Evolutionary conservation across 2,329 filamentous ascomycete genomes (phyloP).

Genomic region (Graphilbum fragrans): DNA sequence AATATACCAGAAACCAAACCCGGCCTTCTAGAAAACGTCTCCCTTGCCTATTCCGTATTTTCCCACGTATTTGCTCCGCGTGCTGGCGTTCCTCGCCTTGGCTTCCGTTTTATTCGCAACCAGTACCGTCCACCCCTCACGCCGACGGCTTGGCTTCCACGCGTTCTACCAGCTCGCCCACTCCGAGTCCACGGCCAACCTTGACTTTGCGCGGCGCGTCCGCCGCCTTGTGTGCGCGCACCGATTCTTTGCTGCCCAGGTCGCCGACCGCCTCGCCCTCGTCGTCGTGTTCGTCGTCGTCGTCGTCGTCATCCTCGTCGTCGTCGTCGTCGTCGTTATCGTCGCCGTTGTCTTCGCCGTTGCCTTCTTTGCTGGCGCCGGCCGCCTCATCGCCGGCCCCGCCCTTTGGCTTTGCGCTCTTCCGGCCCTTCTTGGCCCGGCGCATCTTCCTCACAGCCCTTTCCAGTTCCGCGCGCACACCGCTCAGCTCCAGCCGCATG

Average conservation of each 20-base stretch:
- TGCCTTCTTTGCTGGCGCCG: conserved; percentile 7
- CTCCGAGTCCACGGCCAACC: conserved; percentile 68
- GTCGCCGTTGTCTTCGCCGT: background rate
- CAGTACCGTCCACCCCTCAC: background rate
- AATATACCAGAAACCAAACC: too few species aligned
- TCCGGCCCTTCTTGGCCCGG: conserved; percentile 10
- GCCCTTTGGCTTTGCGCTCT: too few species aligned
- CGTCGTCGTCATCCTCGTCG: background rate
- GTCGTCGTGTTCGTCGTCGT: conserved; percentile 27
- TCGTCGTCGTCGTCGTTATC: too few species aligned
- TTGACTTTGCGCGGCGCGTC: conserved; percentile 72
- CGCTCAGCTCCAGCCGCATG: conserved; percentile 77
- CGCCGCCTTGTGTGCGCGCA: conserved; percentile 15
- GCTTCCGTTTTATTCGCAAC: background rate
- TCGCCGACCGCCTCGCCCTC: conserved; percentile 63
- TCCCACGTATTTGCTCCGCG: too few species aligned
- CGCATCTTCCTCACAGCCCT: conserved; percentile 25
- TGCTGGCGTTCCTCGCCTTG: too few species aligned
- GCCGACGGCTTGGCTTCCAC: conserved; percentile 40
- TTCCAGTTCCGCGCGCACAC: conserved; percentile 38
- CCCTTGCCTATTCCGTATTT: too few species aligned
- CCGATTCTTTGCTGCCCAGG: conserved; percentile 29
- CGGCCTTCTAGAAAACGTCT: too few species aligned
- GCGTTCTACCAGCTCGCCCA: conserved; percentile 65
- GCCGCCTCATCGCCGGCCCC: background rate